These are phyloP conservation scores for Phyllostachys edulis DNA, from an alignment of 176 grass and related monocot genomes.

Conservation along the genomic window DNA sequence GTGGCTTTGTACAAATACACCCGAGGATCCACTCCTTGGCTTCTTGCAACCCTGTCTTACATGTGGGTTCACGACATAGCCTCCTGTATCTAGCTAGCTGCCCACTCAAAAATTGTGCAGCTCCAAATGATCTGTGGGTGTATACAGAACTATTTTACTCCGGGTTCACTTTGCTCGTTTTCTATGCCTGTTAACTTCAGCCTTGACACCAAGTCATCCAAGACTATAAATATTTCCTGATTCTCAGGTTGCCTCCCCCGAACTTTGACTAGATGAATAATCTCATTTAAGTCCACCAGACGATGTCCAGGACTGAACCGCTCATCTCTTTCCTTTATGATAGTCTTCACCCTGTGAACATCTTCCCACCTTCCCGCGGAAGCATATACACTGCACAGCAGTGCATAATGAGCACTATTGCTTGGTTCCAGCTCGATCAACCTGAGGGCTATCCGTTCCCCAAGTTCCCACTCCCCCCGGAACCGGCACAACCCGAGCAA, in stretches of 20 bases:
- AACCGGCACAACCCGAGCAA: constrained; percentile 67
- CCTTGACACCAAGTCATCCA: constrained; percentile 44
- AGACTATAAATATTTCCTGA: constrained; percentile 52
- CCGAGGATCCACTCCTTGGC: not conserved
- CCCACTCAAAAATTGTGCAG: not conserved
- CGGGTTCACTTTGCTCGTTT: not conserved
- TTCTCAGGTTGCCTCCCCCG: constrained; percentile 38
- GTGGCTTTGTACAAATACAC: not conserved
- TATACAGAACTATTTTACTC: not conserved
- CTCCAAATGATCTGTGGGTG: not conserved
- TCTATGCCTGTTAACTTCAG: constrained; percentile 7
- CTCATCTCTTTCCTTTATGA: constrained; percentile 38
- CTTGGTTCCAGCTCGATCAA: constrained; percentile 66
- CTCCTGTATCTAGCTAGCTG: not conserved
- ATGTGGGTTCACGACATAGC: not conserved
- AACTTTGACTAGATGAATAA: constrained; percentile 43
- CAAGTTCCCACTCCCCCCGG: constrained; percentile 49
- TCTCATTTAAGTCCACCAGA: constrained; percentile 58
- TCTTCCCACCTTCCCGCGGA: constrained; percentile 62
- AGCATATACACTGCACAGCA: constrained; percentile 68
- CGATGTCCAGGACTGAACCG: constrained; percentile 56
- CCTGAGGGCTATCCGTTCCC: constrained; percentile 54
- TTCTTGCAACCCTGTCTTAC: not conserved
- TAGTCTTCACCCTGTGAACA: constrained; percentile 55
- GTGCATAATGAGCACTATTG: constrained; percentile 51